phyloP scores from a whole-genome alignment of 306 rosid species.

The Fragaria vesca region DNA sequence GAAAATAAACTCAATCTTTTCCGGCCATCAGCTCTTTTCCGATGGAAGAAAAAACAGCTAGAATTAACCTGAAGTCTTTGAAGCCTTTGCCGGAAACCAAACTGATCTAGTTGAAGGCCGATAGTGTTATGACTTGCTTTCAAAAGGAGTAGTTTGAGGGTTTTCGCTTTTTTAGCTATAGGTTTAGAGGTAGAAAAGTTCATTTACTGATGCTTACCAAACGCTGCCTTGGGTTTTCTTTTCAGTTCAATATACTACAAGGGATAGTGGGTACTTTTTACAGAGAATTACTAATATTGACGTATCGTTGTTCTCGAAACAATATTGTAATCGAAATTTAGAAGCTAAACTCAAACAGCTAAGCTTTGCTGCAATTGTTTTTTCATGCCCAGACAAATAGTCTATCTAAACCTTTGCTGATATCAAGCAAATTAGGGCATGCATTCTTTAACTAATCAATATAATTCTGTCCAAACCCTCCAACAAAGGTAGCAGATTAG shows the following conservation, averaged over 20 bases:
- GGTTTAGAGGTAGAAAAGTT: neutral
- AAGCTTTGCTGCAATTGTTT: neutral
- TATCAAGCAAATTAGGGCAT: constrained; percentile 10
- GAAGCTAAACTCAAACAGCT: neutral
- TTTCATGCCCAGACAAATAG: neutral
- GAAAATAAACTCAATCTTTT: neutral
- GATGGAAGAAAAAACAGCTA: no score
- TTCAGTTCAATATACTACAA: neutral
- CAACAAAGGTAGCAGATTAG: constrained; percentile 17
- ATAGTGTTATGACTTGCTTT: neutral
- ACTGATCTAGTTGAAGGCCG: neutral
- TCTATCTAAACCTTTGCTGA: constrained; percentile 4
- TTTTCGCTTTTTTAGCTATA: neutral
- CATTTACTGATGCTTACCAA: neutral
- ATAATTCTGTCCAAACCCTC: neutral
- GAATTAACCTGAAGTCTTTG: neutral
- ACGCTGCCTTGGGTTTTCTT: constrained; percentile 4
- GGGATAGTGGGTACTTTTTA: neutral
- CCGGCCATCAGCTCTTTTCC: neutral
- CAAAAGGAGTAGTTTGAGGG: no score
- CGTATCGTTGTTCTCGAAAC: neutral
- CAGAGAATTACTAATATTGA: neutral
- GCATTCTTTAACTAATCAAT: neutral
- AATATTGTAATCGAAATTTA: neutral
- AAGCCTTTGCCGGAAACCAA: neutral